These are phyloP conservation scores for Plantago ovata DNA, from an alignment of 257 asterid species.

Conservation along the genomic window DNA sequence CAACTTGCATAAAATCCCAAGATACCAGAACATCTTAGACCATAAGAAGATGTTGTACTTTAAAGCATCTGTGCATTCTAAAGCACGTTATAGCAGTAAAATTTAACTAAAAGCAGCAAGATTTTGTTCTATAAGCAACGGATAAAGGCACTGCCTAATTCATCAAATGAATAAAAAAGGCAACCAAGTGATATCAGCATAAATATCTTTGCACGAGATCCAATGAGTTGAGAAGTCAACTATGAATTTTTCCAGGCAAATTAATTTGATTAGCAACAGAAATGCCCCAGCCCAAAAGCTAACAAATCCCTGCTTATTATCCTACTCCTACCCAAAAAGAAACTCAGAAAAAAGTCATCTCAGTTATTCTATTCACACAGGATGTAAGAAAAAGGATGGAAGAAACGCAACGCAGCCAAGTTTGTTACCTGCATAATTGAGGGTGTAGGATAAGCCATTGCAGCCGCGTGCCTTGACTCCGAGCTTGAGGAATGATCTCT, in stretches of 20 bases:
- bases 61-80: no score
- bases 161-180: no score
- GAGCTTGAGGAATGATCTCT: slow-evolving; percentile 83
- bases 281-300: neutral
- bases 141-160: no score
- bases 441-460: slow-evolving; percentile 97
- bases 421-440: slow-evolving; percentile 76
- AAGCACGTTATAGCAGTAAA: no score
- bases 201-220: neutral
- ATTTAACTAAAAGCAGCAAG: no score
- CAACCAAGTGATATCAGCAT: no score
- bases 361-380: neutral
- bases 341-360: neutral
- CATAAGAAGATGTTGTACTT: no score
- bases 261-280: neutral
- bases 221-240: neutral
- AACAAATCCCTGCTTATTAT: slow-evolving; percentile 9
- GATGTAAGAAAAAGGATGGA: neutral
- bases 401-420: neutral
- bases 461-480: slow-evolving; percentile 99
- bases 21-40: no score
- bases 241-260: neutral
- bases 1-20: no score
- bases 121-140: no score
- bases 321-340: neutral